Evolutionary conservation across 2,329 filamentous ascomycete genomes (phyloP).

Genomic region (Fusarium nisikadoi): DNA sequence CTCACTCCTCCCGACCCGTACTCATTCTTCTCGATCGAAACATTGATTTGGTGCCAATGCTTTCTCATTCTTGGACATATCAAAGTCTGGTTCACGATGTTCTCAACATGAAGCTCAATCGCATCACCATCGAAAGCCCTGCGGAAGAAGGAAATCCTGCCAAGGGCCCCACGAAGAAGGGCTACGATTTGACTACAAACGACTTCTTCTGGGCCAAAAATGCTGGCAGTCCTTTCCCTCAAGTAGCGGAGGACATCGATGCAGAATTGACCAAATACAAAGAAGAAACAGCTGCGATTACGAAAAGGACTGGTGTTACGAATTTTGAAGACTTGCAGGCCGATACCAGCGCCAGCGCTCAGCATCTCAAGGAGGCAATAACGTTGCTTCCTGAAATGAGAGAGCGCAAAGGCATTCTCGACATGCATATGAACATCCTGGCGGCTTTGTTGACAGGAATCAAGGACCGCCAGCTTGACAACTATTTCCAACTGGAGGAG

Average conservation of each 20-base stretch:
- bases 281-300: constrained; percentile 93
- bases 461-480: constrained; percentile 94
- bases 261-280: constrained; percentile 94
- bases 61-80: constrained; percentile 89
- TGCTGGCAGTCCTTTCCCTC: constrained; percentile 88
- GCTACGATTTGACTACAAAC: constrained; percentile 87
- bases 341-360: constrained; percentile 87
- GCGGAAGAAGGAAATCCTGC: constrained; percentile 79
- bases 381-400: constrained; percentile 90
- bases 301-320: constrained; percentile 91
- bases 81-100: constrained; percentile 82
- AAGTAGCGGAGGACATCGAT: constrained; percentile 96
- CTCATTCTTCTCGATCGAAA: constrained; percentile 95
- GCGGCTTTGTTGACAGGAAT: constrained; percentile 81
- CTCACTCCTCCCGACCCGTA: constrained; percentile 82
- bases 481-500: constrained; percentile 96
- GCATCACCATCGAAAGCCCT: constrained; percentile 90
- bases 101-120: constrained; percentile 75
- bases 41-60: constrained; percentile 94
- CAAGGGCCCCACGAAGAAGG: constrained; percentile 83
- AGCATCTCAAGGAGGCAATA: constrained; percentile 95
- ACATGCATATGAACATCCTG: constrained; percentile 99
- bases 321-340: constrained; percentile 93
- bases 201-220: constrained; percentile 99
- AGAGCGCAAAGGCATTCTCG: constrained; percentile 90